Percentiles rank a stretch among this genome's conserved stretches.
Evolutionary conservation across 805 yeast species (phyloP).

Genomic region (Myxozyma vanderwaltii): DNA sequence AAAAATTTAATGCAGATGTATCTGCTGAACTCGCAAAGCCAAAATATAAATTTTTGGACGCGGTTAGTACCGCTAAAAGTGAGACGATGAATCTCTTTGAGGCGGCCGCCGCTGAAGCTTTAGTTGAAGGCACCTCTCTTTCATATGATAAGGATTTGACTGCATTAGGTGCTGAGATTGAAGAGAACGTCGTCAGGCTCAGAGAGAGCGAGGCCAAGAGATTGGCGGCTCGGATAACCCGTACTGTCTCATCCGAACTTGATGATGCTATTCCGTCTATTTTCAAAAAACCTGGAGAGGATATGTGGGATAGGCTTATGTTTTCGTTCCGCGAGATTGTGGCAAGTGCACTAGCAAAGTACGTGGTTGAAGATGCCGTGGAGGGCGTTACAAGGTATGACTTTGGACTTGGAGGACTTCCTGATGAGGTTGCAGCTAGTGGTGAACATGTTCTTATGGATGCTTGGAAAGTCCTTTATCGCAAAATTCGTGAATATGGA

Average conservation of each 20-base stretch:
- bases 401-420: constrained; percentile 61
- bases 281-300: constrained; percentile 31
- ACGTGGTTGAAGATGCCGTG: constrained; percentile 4
- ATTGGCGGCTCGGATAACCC: constrained; percentile 40
- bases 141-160: constrained; percentile 43
- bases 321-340: constrained; percentile 41
- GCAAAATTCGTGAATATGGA: constrained; percentile 60
- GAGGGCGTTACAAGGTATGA: constrained; percentile 47
- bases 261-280: constrained; percentile 29
- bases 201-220: constrained; percentile 48
- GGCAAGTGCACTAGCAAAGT: constrained; percentile 35
- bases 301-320: constrained; percentile 64
- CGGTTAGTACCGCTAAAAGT: constrained; percentile 37
- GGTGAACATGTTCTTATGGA: constrained; percentile 50
- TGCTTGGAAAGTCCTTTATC: constrained; percentile 69
- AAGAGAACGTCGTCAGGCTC: constrained; percentile 41
- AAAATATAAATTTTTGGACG: constrained; percentile 36
- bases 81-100: constrained; percentile 39
- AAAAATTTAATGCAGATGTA: constrained; percentile 35
- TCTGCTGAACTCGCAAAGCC: constrained; percentile 26
- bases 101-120: constrained; percentile 43
- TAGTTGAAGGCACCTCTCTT: constrained; percentile 42
- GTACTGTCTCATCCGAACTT: constrained; percentile 17
- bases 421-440: constrained; percentile 48
- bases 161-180: constrained; percentile 42